phyloP scores from a whole-genome alignment of 2,329 filamentous ascomycete genomes.

The Didymosphaeria variabile region DNA sequence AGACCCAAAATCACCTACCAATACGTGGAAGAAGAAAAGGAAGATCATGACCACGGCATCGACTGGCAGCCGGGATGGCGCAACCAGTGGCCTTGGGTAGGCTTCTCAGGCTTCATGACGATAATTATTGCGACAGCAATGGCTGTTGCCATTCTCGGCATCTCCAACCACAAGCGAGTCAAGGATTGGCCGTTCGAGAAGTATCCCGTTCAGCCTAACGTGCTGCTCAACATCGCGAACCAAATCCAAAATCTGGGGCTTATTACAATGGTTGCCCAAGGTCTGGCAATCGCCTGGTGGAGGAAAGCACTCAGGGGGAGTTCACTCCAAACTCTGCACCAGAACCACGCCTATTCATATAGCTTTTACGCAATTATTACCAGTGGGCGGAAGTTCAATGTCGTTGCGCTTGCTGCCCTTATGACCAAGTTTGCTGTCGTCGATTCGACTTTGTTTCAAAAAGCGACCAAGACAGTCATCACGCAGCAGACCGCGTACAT shows the following conservation, averaged over 20 bases:
- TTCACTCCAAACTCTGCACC: constrained; percentile 29
- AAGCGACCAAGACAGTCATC: constrained; percentile 29
- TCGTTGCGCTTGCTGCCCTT: constrained; percentile 34
- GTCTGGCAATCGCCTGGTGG: constrained; percentile 39
- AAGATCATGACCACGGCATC: constrained; percentile 27
- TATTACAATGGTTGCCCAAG: constrained; percentile 33
- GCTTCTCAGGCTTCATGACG: constrained; percentile 28
- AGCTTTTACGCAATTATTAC: constrained; percentile 36
- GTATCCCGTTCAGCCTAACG: constrained; percentile 35
- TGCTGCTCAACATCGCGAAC: constrained; percentile 36
- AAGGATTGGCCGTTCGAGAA: constrained; percentile 30
- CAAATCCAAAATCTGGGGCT: constrained; percentile 35
- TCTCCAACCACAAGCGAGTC: constrained; percentile 27
- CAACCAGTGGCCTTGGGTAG: constrained; percentile 35
- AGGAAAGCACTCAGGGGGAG: constrained; percentile 33
- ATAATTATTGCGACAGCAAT: constrained; percentile 31
- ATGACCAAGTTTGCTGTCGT: constrained; percentile 40
- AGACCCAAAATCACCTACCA: constrained; percentile 3
- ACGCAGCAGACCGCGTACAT: constrained; percentile 30
- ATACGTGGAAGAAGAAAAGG: constrained; percentile 9
- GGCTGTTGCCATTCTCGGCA: constrained; percentile 26
- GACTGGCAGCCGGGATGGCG: constrained; percentile 35
- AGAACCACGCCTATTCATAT: constrained; percentile 35
- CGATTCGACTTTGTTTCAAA: constrained; percentile 36
- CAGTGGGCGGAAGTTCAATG: constrained; percentile 32